Base-by-base conservation (phyloP, 805 yeast genomes). In the Brettanomyces nanus region DNA sequence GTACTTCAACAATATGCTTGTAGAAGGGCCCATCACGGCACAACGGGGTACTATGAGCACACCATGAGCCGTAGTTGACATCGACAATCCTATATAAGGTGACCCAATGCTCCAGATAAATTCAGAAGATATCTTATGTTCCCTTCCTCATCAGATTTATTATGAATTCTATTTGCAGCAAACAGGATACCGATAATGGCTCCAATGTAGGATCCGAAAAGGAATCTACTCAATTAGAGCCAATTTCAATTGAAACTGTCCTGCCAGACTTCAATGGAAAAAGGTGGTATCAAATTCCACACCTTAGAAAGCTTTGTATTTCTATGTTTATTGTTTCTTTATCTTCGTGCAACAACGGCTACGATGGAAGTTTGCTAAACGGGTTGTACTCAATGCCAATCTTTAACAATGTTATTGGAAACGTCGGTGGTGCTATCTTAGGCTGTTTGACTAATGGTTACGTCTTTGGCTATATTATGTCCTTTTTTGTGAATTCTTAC, bases 281-380 rank as follows among this genome's bases (percentile, higher is more conserved):
- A 19, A 32, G 15, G 17, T 32, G 35, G 35, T 32, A 21, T 17
- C 35, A 32, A 19, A 25, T 32, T 11, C 11, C 35, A 22, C 35
- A 32, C n/a, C 19, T 32, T n/a, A 32, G 35, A 32, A 15, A 32
- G 7, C 35, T 32, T n/a, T 19, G 7, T 11, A 6, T 15, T 25
- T 15, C 14, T 13, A n/a, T 41, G 10, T 31, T 41, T 5, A 34
- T 31, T 33, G 38, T 31, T 19, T 25, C 38, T 6, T 13, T 41
- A 10, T 27, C 43, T 31, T 28, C 37, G 7, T 26, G 34, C 22
- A 36, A 32, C 22, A 18, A 33, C 31, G 73, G 74, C 42, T 69
- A 62, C 43, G 74, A 69, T 52, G 71, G 70, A 42, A 63, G 69
- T 13, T 58, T 73, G 63, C 53, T 73, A 48, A 72, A 73, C 44